Evolutionary conservation across 2,329 filamentous ascomycete genomes (phyloP).

Genomic region (Cyphellophora attinorum): DNA sequence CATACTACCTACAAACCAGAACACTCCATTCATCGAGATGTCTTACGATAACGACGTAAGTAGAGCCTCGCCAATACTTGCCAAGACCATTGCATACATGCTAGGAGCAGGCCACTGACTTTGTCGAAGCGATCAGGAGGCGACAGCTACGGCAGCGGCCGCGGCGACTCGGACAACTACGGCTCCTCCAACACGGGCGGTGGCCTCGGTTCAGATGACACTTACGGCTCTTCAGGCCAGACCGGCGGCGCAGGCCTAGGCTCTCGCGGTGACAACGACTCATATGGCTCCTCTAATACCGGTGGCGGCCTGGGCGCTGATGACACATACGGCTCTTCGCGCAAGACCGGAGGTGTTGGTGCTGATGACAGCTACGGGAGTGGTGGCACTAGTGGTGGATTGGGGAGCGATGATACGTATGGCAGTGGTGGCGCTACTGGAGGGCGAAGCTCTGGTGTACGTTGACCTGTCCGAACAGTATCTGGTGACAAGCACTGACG

Average conservation of each 20-base stretch:
- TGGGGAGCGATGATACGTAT: slow-evolving; percentile 7
- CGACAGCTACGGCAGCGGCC: background rate
- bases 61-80: background rate
- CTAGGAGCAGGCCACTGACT: background rate
- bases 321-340: slow-evolving; percentile 12
- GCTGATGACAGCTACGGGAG: background rate
- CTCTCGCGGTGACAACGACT: slow-evolving; percentile 1
- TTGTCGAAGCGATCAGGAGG: slow-evolving; percentile 1
- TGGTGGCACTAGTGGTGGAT: slow-evolving; percentile 4
- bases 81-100: background rate
- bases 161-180: slow-evolving; percentile 2
- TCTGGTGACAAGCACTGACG: background rate
- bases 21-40: background rate
- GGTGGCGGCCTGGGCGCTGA: slow-evolving; percentile 9
- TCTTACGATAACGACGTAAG: background rate
- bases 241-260: slow-evolving; percentile 8
- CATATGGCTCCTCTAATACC: slow-evolving; percentile 4
- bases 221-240: slow-evolving; percentile 9
- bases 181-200: slow-evolving; percentile 7
- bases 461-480: background rate
- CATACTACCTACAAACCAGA: slow-evolving; percentile 3
- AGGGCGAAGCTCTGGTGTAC: slow-evolving; percentile 1
- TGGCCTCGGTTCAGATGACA: slow-evolving; percentile 12
- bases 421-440: slow-evolving; percentile 9
- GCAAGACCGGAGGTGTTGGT: slow-evolving; percentile 4